phyloP scores from a whole-genome alignment of 2,329 filamentous ascomycete genomes.

The Pyrenophora teres region DNA sequence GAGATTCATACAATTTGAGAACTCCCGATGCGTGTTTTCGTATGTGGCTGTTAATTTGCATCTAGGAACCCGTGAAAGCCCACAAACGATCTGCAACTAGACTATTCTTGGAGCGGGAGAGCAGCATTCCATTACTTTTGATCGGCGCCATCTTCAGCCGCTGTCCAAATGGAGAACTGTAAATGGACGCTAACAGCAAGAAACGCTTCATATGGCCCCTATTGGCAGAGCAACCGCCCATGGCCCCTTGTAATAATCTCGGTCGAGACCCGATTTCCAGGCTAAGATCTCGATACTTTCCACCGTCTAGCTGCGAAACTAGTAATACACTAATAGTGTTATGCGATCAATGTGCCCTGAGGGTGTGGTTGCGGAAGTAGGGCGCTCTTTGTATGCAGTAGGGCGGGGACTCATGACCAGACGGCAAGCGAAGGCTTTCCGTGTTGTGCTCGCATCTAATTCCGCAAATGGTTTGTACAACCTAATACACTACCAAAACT shows the following conservation, averaged over 20 bases:
- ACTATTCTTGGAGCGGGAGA: constrained; percentile 6
- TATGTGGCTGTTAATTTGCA: not conserved
- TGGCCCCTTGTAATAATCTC: not conserved
- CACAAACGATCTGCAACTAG: constrained; percentile 1
- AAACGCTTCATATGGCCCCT: not conserved
- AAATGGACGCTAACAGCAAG: not conserved
- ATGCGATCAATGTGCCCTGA: no score
- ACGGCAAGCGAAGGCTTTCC: no score
- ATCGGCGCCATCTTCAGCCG: not conserved
- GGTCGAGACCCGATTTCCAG: no score
- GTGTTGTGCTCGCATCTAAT: no score
- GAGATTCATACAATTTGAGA: not conserved
- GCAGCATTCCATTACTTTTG: not conserved
- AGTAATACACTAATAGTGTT: no score
- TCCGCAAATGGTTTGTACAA: no score
- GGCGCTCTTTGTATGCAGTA: no score
- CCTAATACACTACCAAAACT: no score
- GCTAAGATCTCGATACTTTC: no score
- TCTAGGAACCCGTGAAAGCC: not conserved
- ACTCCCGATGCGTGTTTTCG: not conserved
- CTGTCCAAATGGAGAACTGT: not conserved
- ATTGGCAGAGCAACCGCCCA: not conserved
- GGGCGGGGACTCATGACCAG: no score
- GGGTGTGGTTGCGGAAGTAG: no score
- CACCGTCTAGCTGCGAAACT: no score